Evolutionary conservation across 371 early-diverging fungal genomes (phyloP), one percentile per base, ranked within the genome.

Genomic region (Entomophthora muscae): DNA sequence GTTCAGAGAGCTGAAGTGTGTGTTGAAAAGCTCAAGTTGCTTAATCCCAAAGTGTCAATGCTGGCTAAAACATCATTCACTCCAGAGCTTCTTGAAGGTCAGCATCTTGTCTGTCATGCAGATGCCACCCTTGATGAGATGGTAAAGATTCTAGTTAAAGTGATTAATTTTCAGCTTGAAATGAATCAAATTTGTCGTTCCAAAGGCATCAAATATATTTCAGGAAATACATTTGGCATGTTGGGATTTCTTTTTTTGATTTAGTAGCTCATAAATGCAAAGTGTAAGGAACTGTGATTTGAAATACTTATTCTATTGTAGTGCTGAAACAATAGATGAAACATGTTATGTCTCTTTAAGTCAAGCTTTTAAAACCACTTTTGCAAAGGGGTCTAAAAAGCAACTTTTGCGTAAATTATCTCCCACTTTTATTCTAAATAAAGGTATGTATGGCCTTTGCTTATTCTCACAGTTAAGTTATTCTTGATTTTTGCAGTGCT

Each of bases 171-270:
- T 28, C 31, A 61, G 42, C 13, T 21, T 42, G 42, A 61, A n/a
- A 21, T 61, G 10, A 61, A 61, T 30, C 42, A 33, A 22, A 5
- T 61, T 52, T 62, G 62, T 53, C 7, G 27, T 13, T 42, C 23
- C 29, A 27, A 5, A 21, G n/a, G 42, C 27, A 81, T 76, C 31
- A 79, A 82, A 33, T 75, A 90, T 64, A 86, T 85, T 72, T 75
- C 78, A 2, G 83, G 86, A 21, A 80, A 78, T 58, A 73, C 81
- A 0, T 79, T 80, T 66, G 95, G 95, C 17, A 74, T 83, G 67
- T 79, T 78, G 64, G 92, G 93, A 5, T 93, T 82, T 68, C 79
- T 90, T 21, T 93, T 69, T 80, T 80, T 61, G 94, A 95, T 73
- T 68, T 93, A 61, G 70, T 67, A 0, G 64, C 73, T 1, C 88